Percentiles rank a stretch among this genome's conserved stretches.
Conservation (phyloP, 1,139 yeast species). For the Hyphopichia khmerensis region DNA sequence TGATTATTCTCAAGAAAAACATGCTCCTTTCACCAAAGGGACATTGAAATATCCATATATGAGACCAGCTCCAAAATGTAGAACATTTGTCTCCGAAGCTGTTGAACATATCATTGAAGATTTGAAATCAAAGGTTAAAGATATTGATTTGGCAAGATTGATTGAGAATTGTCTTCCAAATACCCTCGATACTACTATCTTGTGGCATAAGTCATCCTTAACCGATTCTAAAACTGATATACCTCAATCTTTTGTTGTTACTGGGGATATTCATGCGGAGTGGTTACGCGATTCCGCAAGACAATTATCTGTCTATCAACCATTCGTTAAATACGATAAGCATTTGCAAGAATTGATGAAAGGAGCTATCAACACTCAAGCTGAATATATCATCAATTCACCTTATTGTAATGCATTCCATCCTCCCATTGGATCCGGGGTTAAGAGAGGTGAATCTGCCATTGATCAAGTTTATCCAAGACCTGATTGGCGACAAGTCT, state of each 20-base stretch:
- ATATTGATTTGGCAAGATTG: conserved; percentile 68
- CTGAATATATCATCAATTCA: conserved; percentile 53
- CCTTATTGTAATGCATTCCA: conserved; percentile 93
- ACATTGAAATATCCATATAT: conserved; percentile 59
- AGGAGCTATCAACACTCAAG: conserved; percentile 85
- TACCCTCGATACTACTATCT: conserved; percentile 81
- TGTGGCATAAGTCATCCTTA: conserved; percentile 54
- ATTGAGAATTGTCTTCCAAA: conserved; percentile 86
- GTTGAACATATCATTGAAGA: conserved; percentile 65
- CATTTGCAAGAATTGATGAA: conserved; percentile 51
- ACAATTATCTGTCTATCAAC: conserved; percentile 76
- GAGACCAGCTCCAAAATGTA: conserved; percentile 70
- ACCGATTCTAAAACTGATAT: conserved; percentile 13
- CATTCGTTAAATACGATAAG: conserved; percentile 52
- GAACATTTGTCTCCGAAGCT: conserved; percentile 65
- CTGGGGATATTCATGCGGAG: conserved; percentile 91
- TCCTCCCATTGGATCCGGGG: conserved; percentile 67
- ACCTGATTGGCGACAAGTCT: conserved; percentile 71
- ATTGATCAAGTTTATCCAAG: conserved; percentile 66
- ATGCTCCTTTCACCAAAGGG: conserved; percentile 53
- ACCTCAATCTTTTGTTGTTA: conserved; percentile 62
- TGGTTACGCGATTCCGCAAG: conserved; percentile 87
- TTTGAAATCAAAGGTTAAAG: conserved; percentile 48
- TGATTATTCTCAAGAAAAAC: conserved; percentile 40
- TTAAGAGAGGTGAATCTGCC: conserved; percentile 53